Evolutionary conservation across 306 rosid species (phyloP), one percentile per base, ranked within the genome.

Genomic region (Prinsepia uniflora): DNA sequence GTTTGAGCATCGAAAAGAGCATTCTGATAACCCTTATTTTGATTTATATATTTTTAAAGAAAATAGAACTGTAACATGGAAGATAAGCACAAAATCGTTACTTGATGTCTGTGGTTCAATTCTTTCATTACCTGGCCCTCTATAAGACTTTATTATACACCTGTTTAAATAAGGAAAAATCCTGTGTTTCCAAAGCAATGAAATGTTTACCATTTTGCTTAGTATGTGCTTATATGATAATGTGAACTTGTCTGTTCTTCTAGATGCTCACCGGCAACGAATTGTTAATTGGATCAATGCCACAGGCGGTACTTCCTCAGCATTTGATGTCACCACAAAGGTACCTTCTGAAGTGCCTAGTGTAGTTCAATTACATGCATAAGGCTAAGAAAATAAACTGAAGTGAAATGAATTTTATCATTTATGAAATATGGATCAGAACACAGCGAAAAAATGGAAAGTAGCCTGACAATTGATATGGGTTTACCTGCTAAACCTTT

Each of bases 311-410:
- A 80, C 89, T 79, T 85, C 96, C 43, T 82, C 89, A 5, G 96
- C 92, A 68, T 90, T 90, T 77, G 96, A 90, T 79, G 84, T 90
- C 63, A 90, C 96, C 8, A 87, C 92, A 68, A 90, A 90, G 92
- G 93, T 83, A 85, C 67, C 66, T 61, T 76, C 56, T 64, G 20
- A 17, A 43, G 43, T 24, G 56, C 50, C 45, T 54, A 30, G 18
- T 15, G 70, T 52, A 53, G 12, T 46, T 24, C 8, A 12, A 47
- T 44, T n/a, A n/a, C 42, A 11, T 7, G 54, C 14, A 43, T 34
- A 10, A 45, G 39, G 24, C 56, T 65, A 42, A 39, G 43, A 12
- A 40, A 11, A 40, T 1, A 69, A 41, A 18, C 58, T 53, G 58
- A 53, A 3, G 4, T 10, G 11, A 7, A 53, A 7, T 18, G 14